These are phyloP conservation scores for Apium graveolens DNA, from an alignment of 129 eudicot genomes.

Conservation along the genomic window DNA sequence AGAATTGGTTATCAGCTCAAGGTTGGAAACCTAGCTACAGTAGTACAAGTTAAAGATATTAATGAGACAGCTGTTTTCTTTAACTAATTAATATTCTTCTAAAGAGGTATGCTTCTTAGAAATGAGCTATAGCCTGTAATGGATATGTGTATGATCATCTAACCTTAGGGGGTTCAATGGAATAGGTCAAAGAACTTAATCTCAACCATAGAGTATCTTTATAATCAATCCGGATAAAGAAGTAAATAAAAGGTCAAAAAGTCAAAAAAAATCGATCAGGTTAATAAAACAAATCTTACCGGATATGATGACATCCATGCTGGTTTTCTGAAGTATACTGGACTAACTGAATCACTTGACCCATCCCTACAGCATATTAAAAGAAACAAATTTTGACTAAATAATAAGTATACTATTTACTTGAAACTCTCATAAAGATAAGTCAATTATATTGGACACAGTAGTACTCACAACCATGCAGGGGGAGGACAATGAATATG, in stretches of 20 bases:
- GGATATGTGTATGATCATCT: not conserved
- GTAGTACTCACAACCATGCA: slow-evolving; percentile 73
- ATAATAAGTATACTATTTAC: not conserved
- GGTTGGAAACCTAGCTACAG: not conserved
- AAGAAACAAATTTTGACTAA: slow-evolving; percentile 6
- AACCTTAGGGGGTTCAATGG: not conserved
- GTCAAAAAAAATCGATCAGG: not conserved
- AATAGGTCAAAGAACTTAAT: not conserved
- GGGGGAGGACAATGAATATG: slow-evolving; percentile 98
- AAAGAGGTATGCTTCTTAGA: not conserved
- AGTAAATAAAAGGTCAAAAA: not conserved
- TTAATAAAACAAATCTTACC: slow-evolving; percentile 30
- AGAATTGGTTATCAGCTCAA: too few relatives aligned
- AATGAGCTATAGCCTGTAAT: not conserved
- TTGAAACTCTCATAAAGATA: not conserved
- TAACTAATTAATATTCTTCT: not conserved
- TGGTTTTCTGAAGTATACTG: slow-evolving; percentile 49
- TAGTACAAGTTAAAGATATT: not conserved
- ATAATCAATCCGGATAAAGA: not conserved
- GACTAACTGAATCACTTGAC: slow-evolving; percentile 15
- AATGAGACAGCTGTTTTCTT: not conserved
- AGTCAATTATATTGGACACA: not conserved
- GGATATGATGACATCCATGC: slow-evolving; percentile 71
- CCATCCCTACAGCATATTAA: slow-evolving; percentile 43
- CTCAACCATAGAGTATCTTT: not conserved